Evolutionary conservation across 148 eudicot genomes (phyloP).

Genomic region (Cornus kousa): DNA sequence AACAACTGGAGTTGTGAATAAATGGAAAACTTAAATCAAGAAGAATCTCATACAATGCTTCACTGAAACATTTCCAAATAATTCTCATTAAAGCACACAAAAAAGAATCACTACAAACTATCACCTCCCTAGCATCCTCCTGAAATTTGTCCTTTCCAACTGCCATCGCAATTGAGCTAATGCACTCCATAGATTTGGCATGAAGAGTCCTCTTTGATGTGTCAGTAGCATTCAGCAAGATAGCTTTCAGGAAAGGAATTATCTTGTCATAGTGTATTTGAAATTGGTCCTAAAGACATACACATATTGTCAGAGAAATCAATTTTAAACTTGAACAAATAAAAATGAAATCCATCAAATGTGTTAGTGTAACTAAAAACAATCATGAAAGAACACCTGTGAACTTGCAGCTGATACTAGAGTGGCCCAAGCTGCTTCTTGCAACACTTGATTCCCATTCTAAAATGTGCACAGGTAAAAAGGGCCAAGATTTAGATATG

Average conservation of each 20-base stretch:
- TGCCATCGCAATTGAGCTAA: slow-evolving; percentile 90
- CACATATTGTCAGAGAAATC: neutral
- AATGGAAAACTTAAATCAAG: too few relatives aligned
- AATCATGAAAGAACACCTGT: slow-evolving; percentile 39
- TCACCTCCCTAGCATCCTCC: slow-evolving; percentile 90
- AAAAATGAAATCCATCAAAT: neutral
- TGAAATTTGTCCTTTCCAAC: slow-evolving; percentile 94
- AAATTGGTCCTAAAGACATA: slow-evolving; percentile 59
- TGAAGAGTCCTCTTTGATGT: slow-evolving; percentile 84
- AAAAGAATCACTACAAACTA: neutral
- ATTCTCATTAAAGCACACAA: too few relatives aligned
- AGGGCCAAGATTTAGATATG: neutral
- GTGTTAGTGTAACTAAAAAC: neutral
- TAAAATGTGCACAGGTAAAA: slow-evolving; percentile 12
- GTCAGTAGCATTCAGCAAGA: slow-evolving; percentile 72
- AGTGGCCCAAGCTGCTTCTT: slow-evolving; percentile 86
- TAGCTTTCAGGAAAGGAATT: slow-evolving; percentile 76
- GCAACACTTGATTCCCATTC: slow-evolving; percentile 87
- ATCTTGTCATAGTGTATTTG: slow-evolving; percentile 75
- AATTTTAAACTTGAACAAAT: neutral
- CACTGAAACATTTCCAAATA: too few relatives aligned
- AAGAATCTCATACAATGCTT: too few relatives aligned
- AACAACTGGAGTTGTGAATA: too few relatives aligned
- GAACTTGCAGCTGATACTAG: slow-evolving; percentile 89
- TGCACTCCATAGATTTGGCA: slow-evolving; percentile 89